Evolutionary conservation across 2,329 filamentous ascomycete genomes (phyloP), one percentile per base, ranked within the genome.

Genomic region (Pseudocercospora crystallina): DNA sequence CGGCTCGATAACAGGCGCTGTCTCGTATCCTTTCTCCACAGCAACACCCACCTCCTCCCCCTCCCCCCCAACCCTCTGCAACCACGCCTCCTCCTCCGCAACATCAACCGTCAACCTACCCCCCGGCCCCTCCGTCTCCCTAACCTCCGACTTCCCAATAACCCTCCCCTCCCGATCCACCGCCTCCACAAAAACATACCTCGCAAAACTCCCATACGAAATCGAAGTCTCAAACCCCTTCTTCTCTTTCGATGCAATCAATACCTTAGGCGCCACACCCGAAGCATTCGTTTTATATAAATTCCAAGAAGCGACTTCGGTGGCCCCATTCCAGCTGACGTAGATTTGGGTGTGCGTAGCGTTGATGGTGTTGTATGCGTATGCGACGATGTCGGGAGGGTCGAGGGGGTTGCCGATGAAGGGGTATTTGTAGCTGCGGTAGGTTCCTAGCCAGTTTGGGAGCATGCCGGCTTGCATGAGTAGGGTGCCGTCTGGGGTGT

Each of bases 261-360:
- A 30, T 4, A 26, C 20, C 20, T 26, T 26, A 3, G 20, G 20
- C 20, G 20, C 20, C 20, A 7, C 11, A 2, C 4, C 29, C 3
- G 20, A 4, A 26, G 20, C 20, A 7, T 26, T 26, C 3, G 66
- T 66, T 1, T 14, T 56, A 29, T 63, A 64, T 1, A 71, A 38
- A 1, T 70, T 64, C 79, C 79, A 76, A 1, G 52, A 57, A 3
- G 54, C 34, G 13, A 57, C 44, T 38, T 57, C 54, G 1, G 73
- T 76, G 0, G 71, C 72, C 5, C 73, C 73, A 50, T 76, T 76
- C 73, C 73, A 76, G n/a, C 73, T 78, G 0, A 80, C 76, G 61
- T 79, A 81, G 4, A 73, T 56, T 3, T 67, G 62, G 5, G 56
- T 66, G 0, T 62, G 64, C 1, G 62, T 54, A 7, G 43, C 39